Base-by-base conservation (phyloP, 208 protist genomes). In the Herpetomonas samuelpessoai region DNA sequence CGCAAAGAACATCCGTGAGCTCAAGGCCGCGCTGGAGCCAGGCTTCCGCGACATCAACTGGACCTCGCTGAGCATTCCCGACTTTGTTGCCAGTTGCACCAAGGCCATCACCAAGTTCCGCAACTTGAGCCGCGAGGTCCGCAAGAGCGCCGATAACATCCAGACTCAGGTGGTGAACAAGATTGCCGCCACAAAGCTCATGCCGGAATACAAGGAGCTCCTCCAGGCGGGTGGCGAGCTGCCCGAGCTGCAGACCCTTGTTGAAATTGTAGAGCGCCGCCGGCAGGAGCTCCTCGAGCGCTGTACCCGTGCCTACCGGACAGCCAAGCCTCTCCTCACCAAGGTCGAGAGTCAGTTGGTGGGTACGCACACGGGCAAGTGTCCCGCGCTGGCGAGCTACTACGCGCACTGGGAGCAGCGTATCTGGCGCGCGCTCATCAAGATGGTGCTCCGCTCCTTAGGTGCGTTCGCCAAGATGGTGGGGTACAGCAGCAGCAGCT, bases 41-140 rank as follows among this genome's bases (percentile, higher is more conserved):
- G 97, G 97, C 25, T 88, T 98, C 60, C 68, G 78, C 30, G 87
- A 98, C 64, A 93, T 99, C 61, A 99, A 99, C 87, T 99, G 98
- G 98, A 99, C 98, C 30, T 99, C 97, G 48, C 86, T 99, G 7
- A 97, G 96, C 56, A 98, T 99, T 57, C 76, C 86, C 14, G 97
- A 98, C 64, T 99, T 98, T 76, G 89, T 99, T 41, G 65, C 68
- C 46, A 84, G 70, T 47, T 98, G 93, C 66, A 92, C 95, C 29
- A 71, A 86, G 41, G 95, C 88, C 49, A 99, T 99, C 78, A 95
- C 84, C 30, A 94, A 97, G 64, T 99, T 99, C 69, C 87, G 97
- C 45, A 93, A 97, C 55, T 65, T 97, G 31, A 93, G 96, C 47
- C 91, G 97, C 41, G 95, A 98, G 68, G 88, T 99, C 18, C 93